Evolutionary conservation across 805 yeast genomes (phyloP).

Genomic region (Zygotorulaspora sp.): DNA sequence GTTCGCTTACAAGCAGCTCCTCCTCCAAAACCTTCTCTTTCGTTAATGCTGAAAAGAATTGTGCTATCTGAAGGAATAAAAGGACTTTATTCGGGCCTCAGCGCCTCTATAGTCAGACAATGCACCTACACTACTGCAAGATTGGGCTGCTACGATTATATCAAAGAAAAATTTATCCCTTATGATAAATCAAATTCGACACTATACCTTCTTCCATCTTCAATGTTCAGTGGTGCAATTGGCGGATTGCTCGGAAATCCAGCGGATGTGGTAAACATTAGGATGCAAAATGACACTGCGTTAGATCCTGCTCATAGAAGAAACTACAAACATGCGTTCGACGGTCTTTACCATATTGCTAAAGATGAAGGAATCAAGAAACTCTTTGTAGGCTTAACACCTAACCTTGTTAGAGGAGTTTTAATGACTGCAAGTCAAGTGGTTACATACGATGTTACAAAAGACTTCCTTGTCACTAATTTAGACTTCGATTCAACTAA

Average conservation of each 20-base stretch:
- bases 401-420: conserved; percentile 75
- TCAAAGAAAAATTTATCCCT: conserved; percentile 54
- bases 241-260: conserved; percentile 90
- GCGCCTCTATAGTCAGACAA: conserved; percentile 79
- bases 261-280: conserved; percentile 77
- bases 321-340: conserved; percentile 71
- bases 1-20: conserved; percentile 80
- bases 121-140: conserved; percentile 84
- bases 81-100: conserved; percentile 74
- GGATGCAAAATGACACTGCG: conserved; percentile 86
- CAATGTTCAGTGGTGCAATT: conserved; percentile 79
- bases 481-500: conserved; percentile 53
- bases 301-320: conserved; percentile 61
- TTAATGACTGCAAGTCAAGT: conserved; percentile 90
- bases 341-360: conserved; percentile 60
- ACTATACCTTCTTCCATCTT: conserved; percentile 59
- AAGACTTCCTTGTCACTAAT: conserved; percentile 49
- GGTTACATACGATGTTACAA: conserved; percentile 78
- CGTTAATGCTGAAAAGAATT: conserved; percentile 44
- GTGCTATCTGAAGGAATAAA: conserved; percentile 48
- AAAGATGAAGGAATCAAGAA: conserved; percentile 57
- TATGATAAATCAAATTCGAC: conserved; percentile 49
- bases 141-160: conserved; percentile 77
- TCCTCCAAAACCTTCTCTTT: conserved; percentile 57
- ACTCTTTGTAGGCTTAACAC: conserved; percentile 68